These are phyloP conservation scores for Hanseniaspora vineae DNA, from an alignment of 805 yeast genomes.

Conservation along the genomic window DNA sequence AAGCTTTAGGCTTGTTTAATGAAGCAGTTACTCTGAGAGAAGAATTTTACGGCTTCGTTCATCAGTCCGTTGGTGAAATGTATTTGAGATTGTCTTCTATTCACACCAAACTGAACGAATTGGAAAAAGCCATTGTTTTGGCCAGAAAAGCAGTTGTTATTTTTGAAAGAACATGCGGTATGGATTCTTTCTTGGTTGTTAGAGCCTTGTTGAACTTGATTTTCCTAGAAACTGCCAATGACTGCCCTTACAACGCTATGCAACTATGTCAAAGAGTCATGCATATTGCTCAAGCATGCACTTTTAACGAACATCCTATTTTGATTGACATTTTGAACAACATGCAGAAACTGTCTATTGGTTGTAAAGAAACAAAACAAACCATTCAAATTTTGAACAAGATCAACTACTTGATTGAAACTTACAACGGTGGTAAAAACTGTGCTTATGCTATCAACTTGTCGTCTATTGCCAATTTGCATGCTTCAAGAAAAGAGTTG, in stretches of 20 bases:
- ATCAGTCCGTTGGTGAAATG: slow-evolving; percentile 63
- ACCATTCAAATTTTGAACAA: slow-evolving; percentile 34
- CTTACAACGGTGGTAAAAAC: slow-evolving; percentile 38
- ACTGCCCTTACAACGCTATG: slow-evolving; percentile 47
- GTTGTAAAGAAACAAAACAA: slow-evolving; percentile 34
- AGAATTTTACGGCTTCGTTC: slow-evolving; percentile 72
- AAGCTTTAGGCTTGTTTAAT: slow-evolving; percentile 49
- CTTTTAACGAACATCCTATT: slow-evolving; percentile 51
- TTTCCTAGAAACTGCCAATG: slow-evolving; percentile 48
- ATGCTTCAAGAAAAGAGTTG: slow-evolving; percentile 38
- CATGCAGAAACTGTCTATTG: slow-evolving; percentile 42
- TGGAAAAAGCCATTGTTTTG: slow-evolving; percentile 45
- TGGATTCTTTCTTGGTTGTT: slow-evolving; percentile 67
- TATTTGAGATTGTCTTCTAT: slow-evolving; percentile 54
- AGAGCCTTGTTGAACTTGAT: slow-evolving; percentile 67
- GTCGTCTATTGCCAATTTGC: slow-evolving; percentile 56
- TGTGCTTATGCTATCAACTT: slow-evolving; percentile 51
- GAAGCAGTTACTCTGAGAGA: slow-evolving; percentile 67
- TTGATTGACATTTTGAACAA: slow-evolving; percentile 39
- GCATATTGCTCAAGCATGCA: slow-evolving; percentile 42
- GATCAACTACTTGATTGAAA: slow-evolving; percentile 38
- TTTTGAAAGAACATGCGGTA: slow-evolving; percentile 69
- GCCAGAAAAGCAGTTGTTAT: slow-evolving; percentile 60
- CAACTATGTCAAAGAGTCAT: slow-evolving; percentile 49
- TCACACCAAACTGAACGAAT: slow-evolving; percentile 46